Evolutionary conservation across 805 yeast species (phyloP).

Genomic region (Wilhelminamyces savonicus): DNA sequence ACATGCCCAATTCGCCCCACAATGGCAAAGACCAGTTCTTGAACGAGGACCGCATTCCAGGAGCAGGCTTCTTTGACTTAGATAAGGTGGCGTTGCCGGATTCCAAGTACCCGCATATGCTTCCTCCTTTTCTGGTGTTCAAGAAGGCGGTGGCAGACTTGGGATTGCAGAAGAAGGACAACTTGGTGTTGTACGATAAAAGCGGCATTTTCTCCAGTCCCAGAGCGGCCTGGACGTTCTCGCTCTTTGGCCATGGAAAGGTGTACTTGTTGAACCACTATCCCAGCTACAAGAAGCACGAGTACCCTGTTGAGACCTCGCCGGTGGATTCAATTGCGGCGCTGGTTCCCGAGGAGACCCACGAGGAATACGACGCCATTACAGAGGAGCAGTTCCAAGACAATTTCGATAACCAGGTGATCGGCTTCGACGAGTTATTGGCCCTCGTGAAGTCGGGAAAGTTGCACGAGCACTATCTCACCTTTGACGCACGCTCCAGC

Average conservation of each 20-base stretch:
- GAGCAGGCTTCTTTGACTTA: slow-evolving; percentile 11
- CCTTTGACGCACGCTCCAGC: slow-evolving; percentile 77
- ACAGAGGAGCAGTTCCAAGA: slow-evolving; percentile 24
- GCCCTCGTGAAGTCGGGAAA: slow-evolving; percentile 47
- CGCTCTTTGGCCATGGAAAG: slow-evolving; percentile 67
- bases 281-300: slow-evolving; percentile 40
- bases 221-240: slow-evolving; percentile 87
- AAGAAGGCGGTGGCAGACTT: slow-evolving; percentile 44
- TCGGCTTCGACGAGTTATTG: slow-evolving; percentile 60
- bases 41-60: slow-evolving; percentile 43
- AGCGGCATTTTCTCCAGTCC: slow-evolving; percentile 84
- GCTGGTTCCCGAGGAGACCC: slow-evolving; percentile 7
- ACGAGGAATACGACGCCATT: slow-evolving; percentile 12
- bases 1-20: slow-evolving; percentile 68
- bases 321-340: slow-evolving; percentile 15
- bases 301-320: slow-evolving; percentile 40
- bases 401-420: slow-evolving; percentile 40
- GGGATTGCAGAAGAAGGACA: slow-evolving; percentile 52
- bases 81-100: slow-evolving; percentile 22
- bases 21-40: slow-evolving; percentile 53
- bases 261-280: slow-evolving; percentile 70
- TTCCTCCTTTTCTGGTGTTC: slow-evolving; percentile 59
- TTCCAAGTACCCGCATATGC: slow-evolving; percentile 84
- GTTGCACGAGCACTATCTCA: slow-evolving; percentile 40
- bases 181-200: slow-evolving; percentile 76